Evolutionary conservation across 805 yeast species (phyloP), one percentile per base, ranked within the genome.

Genomic region (Kuraishia floccosa): DNA sequence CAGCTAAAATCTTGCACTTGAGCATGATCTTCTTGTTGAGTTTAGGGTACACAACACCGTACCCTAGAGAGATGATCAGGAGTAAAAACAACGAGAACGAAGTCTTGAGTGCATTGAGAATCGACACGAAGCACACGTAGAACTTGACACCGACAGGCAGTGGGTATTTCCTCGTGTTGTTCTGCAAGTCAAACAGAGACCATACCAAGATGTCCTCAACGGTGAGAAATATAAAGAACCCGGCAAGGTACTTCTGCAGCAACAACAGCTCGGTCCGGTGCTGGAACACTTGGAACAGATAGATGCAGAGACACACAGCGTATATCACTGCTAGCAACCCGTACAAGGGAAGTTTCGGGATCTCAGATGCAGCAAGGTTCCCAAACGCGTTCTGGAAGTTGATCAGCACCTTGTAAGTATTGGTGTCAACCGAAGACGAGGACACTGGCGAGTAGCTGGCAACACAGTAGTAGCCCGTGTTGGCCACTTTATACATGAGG

Each of bases 331-430:
- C 83, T 46, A 85, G 63, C 11, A 82, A 69, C 1, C 95, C 96
- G 51, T 85, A 91, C 17, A 85, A 72, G 8, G 95, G 85, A 38
- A 91, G 65, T 45, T 87, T 84, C 18, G 97, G 95, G 42, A 84
- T 79, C 51, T 91, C 94, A 22, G 87, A 64, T 4, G 94, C 98
- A 20, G 93, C 72, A 35, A 91, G 61, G 36, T 83, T 71, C 35
- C 98, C 98, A 54, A 71, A 91, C 4, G 97, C 82, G 56, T 87
- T 91, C 59, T 85, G 91, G 57, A 84, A 91, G 43, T 77, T 78
- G 27, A 80, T 79, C n/a, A 58, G 54, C 11, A 89, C 81, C 30
- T 64, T 52, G 54, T 77, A 91, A 14, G 59, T 61, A 27, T 51
- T 50, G 6, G 38, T 32, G 5, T 34, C 32, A 2, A 32, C 30